Evolutionary conservation across 768 basidiomycete species (phyloP), one percentile per base, ranked within the genome.

Genomic region (Boletus sensibilis): DNA sequence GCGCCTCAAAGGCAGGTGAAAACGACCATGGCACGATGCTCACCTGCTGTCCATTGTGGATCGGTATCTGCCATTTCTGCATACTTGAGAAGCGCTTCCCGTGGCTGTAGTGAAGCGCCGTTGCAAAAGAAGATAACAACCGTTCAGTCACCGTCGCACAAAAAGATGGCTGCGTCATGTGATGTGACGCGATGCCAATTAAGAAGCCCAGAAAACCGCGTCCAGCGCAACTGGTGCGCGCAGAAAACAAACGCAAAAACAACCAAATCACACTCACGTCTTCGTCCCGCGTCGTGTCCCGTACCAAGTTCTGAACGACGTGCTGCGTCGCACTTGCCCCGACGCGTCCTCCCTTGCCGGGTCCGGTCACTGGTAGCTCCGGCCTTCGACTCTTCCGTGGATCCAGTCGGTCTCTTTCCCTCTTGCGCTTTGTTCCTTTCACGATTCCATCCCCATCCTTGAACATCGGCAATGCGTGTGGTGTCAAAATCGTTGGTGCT

Each of bases 301-400:
- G 82, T 60, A 98, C 93, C 71, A 98, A 75, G 68, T 93, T 90
- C 74, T 97, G 94, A 50, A 98, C 94, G 62, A 98, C 84, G 69
- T 98, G 94, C 65, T 98, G 95, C 48, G 94, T 98, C 18, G 96
- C 96, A 75, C 93, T 95, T 34, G 94, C 94, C 39, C 97, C 97
- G 39, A 99, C 91, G 39, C 97, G 78, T 51, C 97, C 97, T 21
- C 97, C 97, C 65, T 82, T 83, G 52, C 97, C 97, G 13, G 94
- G 94, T 13, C 97, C 97, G 59, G 81, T 88, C 52, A 99, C 86
- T 27, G 97, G 97, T 65, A 96, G 78, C 68, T 94, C 92, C 21
- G 97, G 97, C 61, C 94, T 82, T 66, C 83, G 83, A 74, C 92
- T 94, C 82, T 97, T 97, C 67, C 90, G 82, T 40, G 92, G 89